Conservation (phyloP, 139 green algal species). For the Spirogloea muscicola region DNA sequence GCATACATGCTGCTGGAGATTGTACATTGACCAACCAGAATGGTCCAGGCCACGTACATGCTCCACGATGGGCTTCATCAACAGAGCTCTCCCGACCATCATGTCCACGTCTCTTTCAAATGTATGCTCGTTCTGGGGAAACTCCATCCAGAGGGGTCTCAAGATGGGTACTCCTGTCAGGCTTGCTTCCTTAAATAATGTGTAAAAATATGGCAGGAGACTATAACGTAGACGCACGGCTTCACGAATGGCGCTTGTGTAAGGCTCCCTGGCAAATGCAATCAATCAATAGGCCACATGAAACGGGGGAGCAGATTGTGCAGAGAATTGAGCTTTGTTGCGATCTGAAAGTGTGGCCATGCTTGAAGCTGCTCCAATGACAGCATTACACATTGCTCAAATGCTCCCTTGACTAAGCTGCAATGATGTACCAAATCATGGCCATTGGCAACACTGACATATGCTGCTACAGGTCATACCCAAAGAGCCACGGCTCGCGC, state of each 20-base stretch:
- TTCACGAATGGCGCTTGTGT: constrained; percentile 71
- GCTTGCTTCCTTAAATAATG: constrained; percentile 83
- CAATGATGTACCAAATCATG: neutral
- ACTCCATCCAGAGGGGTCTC: constrained; percentile 92
- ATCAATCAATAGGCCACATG: too few relatives aligned
- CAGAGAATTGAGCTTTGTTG: neutral
- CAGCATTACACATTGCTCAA: too few relatives aligned
- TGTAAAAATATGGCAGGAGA: constrained; percentile 97
- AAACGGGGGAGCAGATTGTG: neutral
- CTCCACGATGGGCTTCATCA: constrained; percentile 70
- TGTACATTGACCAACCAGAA: too few relatives aligned
- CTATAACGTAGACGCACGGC: constrained; percentile 83
- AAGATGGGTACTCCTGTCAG: constrained; percentile 74
- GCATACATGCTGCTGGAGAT: too few relatives aligned
- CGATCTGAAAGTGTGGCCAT: too few relatives aligned
- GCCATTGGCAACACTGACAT: neutral
- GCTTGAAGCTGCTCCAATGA: too few relatives aligned
- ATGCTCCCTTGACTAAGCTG: too few relatives aligned
- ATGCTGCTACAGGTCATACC: constrained; percentile 23
- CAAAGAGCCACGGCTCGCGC: constrained; percentile 97
- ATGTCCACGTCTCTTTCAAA: constrained; percentile 72
- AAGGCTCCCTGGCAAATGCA: constrained; percentile 58
- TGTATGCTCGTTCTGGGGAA: constrained; percentile 62
- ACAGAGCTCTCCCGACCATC: constrained; percentile 74
- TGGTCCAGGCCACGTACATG: constrained; percentile 27